Conservation (phyloP, 495 filamentous ascomycete species). For the Chaetomium cochliodes region DNA sequence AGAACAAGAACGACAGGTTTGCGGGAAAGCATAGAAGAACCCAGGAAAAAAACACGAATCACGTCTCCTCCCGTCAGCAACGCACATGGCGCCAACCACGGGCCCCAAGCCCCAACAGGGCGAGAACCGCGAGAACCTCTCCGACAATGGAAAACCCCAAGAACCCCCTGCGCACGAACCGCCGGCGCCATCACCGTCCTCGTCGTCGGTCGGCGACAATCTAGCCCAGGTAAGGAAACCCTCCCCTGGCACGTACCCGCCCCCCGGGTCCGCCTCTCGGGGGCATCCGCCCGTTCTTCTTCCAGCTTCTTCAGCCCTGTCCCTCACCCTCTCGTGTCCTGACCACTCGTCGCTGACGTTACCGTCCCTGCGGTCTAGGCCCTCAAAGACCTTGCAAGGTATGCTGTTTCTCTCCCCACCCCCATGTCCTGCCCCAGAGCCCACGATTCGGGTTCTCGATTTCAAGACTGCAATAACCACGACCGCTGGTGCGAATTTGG, state of each 20-base stretch:
- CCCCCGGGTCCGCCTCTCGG: slow-evolving; percentile 3
- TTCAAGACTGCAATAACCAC: not conserved
- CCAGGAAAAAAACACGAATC: not conserved
- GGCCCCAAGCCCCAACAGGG: slow-evolving; percentile 1
- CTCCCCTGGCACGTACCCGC: not conserved
- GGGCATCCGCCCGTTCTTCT: slow-evolving; percentile 4
- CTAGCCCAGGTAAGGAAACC: slow-evolving; percentile 28
- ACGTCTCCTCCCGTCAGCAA: not conserved
- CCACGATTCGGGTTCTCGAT: slow-evolving; percentile 10
- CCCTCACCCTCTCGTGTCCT: not conserved
- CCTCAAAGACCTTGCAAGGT: slow-evolving; percentile 50
- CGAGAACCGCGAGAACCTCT: not conserved
- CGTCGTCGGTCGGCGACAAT: slow-evolving; percentile 23
- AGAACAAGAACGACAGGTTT: slow-evolving; percentile 8
- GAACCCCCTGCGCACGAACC: not conserved
- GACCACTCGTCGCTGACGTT: slow-evolving; percentile 23
- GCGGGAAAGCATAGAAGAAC: not conserved
- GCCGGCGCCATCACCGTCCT: slow-evolving; percentile 10
- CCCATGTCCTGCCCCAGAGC: slow-evolving; percentile 17
- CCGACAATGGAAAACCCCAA: not conserved
- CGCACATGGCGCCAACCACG: slow-evolving; percentile 17
- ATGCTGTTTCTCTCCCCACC: slow-evolving; percentile 33
- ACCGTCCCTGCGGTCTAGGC: slow-evolving; percentile 38
- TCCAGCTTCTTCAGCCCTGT: slow-evolving; percentile 14
- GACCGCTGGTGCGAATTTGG: slow-evolving; percentile 13